These are phyloP conservation scores for Sphagnum magellanicum DNA, from an alignment of 228 moss, liverwort and hornwort genomes.

Conservation along the genomic window DNA sequence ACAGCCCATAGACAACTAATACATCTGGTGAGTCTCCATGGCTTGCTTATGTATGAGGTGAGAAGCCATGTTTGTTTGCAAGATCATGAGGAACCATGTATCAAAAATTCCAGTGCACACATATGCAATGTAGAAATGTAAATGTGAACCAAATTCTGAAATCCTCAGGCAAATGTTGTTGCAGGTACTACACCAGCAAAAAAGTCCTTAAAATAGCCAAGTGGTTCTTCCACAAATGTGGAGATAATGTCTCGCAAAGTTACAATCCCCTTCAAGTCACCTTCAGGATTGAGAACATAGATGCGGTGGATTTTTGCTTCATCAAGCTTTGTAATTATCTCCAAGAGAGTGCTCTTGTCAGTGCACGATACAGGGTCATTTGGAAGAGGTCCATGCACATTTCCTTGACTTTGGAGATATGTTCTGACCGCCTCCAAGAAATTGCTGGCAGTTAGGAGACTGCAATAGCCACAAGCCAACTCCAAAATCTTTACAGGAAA, in stretches of 20 bases:
- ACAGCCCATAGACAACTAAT: too few species aligned
- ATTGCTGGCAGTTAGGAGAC: constrained; percentile 12
- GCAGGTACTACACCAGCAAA: constrained; percentile 15
- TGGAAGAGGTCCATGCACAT: constrained; percentile 8
- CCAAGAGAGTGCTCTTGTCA: constrained; percentile 13
- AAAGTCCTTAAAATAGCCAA: constrained; percentile 19
- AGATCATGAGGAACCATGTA: too few species aligned
- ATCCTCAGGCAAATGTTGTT: not conserved
- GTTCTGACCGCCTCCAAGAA: constrained; percentile 19
- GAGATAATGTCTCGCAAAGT: constrained; percentile 26
- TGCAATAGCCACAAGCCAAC: not conserved
- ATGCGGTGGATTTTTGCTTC: constrained; percentile 17
- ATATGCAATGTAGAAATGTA: too few species aligned
- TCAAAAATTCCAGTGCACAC: too few species aligned
- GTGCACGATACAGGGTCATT: constrained; percentile 12
- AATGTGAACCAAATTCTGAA: too few species aligned
- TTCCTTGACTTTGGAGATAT: constrained; percentile 12
- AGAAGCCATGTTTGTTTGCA: too few species aligned
- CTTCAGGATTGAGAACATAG: constrained; percentile 16
- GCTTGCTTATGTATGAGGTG: too few species aligned
- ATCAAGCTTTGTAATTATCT: constrained; percentile 16
- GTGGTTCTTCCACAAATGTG: constrained; percentile 24
- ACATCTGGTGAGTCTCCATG: too few species aligned
- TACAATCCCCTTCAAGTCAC: constrained; percentile 14
- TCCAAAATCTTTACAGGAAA: not conserved